Evolutionary conservation across 192 early-diverging fungal genomes (phyloP).

Genomic region (Obelidium mucronatum): DNA sequence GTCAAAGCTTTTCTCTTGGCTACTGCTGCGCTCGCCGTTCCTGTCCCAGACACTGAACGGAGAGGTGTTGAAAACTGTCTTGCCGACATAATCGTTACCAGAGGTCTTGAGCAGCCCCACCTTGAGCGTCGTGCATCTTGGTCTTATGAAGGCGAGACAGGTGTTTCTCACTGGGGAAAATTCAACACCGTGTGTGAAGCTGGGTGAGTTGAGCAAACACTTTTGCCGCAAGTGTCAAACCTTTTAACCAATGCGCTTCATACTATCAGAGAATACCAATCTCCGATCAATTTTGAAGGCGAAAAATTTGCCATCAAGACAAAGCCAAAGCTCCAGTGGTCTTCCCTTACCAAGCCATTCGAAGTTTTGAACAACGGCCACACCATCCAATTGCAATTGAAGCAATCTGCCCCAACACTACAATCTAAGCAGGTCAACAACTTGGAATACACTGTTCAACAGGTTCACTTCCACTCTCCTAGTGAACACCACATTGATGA

Average conservation of each 20-base stretch:
- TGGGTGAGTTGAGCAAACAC: too few relatives aligned
- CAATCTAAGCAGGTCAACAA: background rate
- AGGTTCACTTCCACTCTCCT: constrained; percentile 22
- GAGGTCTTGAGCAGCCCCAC: background rate
- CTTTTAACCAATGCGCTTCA: too few relatives aligned
- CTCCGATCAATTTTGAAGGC: constrained; percentile 1
- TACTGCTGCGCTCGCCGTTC: too few relatives aligned
- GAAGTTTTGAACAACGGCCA: background rate
- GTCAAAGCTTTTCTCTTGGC: too few relatives aligned
- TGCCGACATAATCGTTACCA: constrained; percentile 4
- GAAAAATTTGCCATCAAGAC: background rate
- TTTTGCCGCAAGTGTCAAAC: background rate
- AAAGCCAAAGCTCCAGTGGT: background rate
- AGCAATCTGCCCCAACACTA: background rate
- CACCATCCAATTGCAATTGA: background rate
- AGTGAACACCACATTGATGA: constrained; percentile 20
- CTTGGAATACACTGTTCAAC: background rate
- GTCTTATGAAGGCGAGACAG: constrained; percentile 26
- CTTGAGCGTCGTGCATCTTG: constrained; percentile 21
- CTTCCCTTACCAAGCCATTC: background rate
- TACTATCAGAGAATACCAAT: background rate
- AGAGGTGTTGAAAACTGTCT: too few relatives aligned
- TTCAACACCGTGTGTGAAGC: background rate
- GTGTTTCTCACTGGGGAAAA: constrained; percentile 11
- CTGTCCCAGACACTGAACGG: too few relatives aligned